A percentile compares a stretch with the other conserved stretches of the same genome.
Conservation (phyloP, 2,329 filamentous ascomycete genomes). For the Sporothrix curviconia region DNA sequence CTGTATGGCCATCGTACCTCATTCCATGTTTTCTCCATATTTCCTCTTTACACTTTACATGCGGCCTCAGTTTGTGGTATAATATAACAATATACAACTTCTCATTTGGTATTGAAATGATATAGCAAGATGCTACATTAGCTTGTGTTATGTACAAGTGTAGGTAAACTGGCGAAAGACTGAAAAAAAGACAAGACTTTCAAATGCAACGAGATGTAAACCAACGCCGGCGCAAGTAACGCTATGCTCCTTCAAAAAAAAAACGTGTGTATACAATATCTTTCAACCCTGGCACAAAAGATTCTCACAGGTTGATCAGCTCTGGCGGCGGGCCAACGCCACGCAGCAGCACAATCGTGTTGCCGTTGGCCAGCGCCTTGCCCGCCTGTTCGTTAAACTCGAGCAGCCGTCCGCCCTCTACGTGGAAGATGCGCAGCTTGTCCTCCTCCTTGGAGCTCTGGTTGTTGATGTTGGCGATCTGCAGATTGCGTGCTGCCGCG, state of each 20-base stretch:
- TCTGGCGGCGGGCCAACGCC: conserved; percentile 77
- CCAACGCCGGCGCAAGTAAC: background rate
- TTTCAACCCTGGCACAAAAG: too few relatives aligned
- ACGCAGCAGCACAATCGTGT: conserved; percentile 81
- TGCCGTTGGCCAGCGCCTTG: conserved; percentile 64
- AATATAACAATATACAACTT: background rate
- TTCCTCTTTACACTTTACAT: background rate
- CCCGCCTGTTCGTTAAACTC: conserved; percentile 87
- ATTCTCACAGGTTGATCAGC: conserved; percentile 55
- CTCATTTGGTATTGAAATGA: background rate
- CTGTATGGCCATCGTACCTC: too few relatives aligned
- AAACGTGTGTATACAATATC: too few relatives aligned
- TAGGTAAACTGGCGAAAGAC: background rate
- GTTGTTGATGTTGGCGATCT: conserved; percentile 81
- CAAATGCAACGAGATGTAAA: too few relatives aligned
- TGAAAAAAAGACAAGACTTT: background rate
- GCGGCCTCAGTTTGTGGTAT: background rate
- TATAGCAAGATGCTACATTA: background rate
- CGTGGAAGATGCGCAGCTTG: conserved; percentile 81
- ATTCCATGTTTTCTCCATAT: too few relatives aligned
- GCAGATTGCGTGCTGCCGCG: conserved; percentile 66
- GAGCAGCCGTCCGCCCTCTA: conserved; percentile 78
- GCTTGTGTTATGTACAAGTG: background rate
- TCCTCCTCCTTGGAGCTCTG: conserved; percentile 68
- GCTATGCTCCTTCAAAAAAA: background rate